These are phyloP conservation scores for Pyrus betulifolia DNA, from an alignment of 306 rosid species.

Conservation along the genomic window DNA sequence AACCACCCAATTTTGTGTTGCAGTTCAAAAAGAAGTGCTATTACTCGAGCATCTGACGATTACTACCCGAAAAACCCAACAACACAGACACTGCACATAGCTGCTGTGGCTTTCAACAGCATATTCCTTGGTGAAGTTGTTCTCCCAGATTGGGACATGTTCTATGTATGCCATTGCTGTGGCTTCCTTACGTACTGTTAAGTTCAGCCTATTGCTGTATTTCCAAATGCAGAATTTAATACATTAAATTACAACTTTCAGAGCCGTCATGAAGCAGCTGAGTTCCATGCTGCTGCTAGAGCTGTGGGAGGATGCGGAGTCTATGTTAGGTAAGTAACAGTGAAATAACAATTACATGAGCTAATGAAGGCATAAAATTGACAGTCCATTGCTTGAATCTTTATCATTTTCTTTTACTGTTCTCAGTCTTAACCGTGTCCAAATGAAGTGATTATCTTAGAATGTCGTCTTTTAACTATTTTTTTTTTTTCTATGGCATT, in stretches of 20 bases:
- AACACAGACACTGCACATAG: constrained; percentile 34
- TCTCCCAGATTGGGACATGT: constrained; percentile 53
- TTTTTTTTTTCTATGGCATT: not conserved
- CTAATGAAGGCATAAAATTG: not conserved
- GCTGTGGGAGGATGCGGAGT: constrained; percentile 40
- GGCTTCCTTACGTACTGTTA: not conserved
- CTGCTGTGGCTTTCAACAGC: constrained; percentile 43
- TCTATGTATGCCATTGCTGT: constrained; percentile 27
- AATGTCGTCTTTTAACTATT: not conserved
- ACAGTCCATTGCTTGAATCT: not conserved
- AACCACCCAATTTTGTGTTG: not conserved
- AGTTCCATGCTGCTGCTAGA: constrained; percentile 39
- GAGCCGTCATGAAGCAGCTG: constrained; percentile 30
- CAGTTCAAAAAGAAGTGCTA: constrained; percentile 32
- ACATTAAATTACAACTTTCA: constrained; percentile 1
- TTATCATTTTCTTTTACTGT: not conserved
- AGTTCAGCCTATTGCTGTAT: not conserved
- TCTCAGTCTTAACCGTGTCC: not conserved
- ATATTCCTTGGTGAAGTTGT: constrained; percentile 39
- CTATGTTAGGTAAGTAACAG: constrained; percentile 29
- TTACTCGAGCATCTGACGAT: constrained; percentile 38
- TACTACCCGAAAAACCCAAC: constrained; percentile 35
- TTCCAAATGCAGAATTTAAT: constrained; percentile 2
- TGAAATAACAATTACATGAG: not conserved
- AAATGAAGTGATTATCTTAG: not conserved